Conservation (phyloP, 1,284 basidiomycete genomes). For the Phylloboletellus chloephorus region DNA sequence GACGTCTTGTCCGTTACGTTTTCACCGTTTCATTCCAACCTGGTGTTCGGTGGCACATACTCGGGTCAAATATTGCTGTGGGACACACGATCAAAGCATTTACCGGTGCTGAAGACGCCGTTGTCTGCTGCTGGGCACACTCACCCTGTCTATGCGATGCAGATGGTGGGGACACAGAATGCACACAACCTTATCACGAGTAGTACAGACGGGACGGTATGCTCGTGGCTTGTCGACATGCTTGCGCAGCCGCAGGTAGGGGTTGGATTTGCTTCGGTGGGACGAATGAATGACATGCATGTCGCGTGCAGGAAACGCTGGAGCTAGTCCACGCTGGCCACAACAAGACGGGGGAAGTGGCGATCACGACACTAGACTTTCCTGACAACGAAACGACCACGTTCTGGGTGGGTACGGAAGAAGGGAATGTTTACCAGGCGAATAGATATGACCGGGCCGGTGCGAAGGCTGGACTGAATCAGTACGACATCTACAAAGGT, state of each 20-base stretch:
- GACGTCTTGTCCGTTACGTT: conserved; percentile 96
- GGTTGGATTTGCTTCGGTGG: neutral
- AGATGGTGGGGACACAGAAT: conserved; percentile 96
- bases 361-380: conserved; percentile 89
- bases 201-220: conserved; percentile 94
- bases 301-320: conserved; percentile 79
- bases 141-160: conserved; percentile 96
- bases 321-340: conserved; percentile 82
- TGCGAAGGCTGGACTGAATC: conserved; percentile 90
- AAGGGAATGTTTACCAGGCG: conserved; percentile 93
- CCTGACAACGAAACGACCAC: conserved; percentile 92
- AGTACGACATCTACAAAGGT: conserved; percentile 85
- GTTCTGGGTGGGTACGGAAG: conserved; percentile 96
- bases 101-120: conserved; percentile 95
- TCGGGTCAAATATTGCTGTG: conserved; percentile 97
- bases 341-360: conserved; percentile 93
- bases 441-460: conserved; percentile 96
- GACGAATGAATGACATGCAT: conserved; percentile 2
- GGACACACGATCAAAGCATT: conserved; percentile 96
- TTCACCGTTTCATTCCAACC: conserved; percentile 95
- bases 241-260: conserved; percentile 88
- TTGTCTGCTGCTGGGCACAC: conserved; percentile 94
- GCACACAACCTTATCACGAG: conserved; percentile 95
- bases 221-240: conserved; percentile 98
- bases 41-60: conserved; percentile 96